Percentiles rank a stretch among this genome's conserved stretches.
These are phyloP conservation scores for Naganishia randhawae DNA, from an alignment of 768 basidiomycete genomes.

Conservation along the genomic window DNA sequence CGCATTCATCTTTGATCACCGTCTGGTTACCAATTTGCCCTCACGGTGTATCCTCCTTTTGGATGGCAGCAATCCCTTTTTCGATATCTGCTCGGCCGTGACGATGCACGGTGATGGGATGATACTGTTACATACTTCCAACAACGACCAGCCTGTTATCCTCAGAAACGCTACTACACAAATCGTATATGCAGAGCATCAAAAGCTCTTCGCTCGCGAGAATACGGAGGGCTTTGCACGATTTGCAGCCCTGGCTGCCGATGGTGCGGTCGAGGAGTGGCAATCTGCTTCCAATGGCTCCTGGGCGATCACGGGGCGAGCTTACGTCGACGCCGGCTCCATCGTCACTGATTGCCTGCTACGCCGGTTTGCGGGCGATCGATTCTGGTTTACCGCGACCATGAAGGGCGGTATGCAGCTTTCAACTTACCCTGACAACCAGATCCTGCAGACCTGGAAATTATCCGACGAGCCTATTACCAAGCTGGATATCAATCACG, in stretches of 20 bases:
- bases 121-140: neutral
- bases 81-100: neutral
- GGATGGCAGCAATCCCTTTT: neutral
- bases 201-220: slow-evolving; percentile 1
- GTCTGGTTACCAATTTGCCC: neutral
- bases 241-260: neutral
- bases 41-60: neutral
- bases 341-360: neutral
- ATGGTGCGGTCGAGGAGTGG: slow-evolving; percentile 5
- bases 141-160: neutral
- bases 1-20: neutral
- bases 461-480: slow-evolving; percentile 6
- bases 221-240: neutral
- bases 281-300: neutral
- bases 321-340: neutral
- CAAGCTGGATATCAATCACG: neutral
- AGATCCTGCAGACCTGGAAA: neutral
- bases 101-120: neutral
- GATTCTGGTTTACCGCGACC: slow-evolving; percentile 1
- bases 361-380: neutral
- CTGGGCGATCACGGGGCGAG: neutral
- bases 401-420: neutral
- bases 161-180: neutral
- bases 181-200: neutral
- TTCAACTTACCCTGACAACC: slow-evolving; percentile 5